Evolutionary conservation across 73 alveolate genomes (phyloP), one percentile per base, ranked within the genome.

Genomic region (Paramecium primaurelia): DNA sequence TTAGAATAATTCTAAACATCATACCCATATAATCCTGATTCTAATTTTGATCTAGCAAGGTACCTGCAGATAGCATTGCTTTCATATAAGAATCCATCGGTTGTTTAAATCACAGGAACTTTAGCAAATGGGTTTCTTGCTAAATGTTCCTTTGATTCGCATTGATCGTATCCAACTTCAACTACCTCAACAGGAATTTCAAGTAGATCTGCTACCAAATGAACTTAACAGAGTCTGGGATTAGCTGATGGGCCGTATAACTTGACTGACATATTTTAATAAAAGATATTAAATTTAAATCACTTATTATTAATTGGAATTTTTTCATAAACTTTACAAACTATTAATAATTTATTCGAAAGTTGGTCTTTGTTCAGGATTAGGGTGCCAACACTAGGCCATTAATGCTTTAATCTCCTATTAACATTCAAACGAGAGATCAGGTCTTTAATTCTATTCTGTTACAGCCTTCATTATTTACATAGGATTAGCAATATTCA

Each of bases 51-150:
- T 69, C 96, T 95, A 80, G 95, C 97, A 68, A 96, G 34, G 88
- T 93, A 94, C 71, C 98, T 91, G 68, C 90, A 59, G 86, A 95
- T 93, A 58, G 97, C 95, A 60, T 95, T 92, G 49, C 95, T 44
- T 83, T 95, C 97, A 47, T 42, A 89, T 54, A 96, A 28, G 93
- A 59, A 92, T 30, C 96, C 96, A n/a, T 92, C 95, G 1, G 77
- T 94, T 11, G 96, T 93, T 88, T 93, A 95, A 42, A 96, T 90
- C 92, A 86, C 89, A 32, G 99, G 99, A 95, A 93, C 90, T 92
- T 93, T 93, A 14, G 96, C 96, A 40, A 94, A 58, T 38, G 97
- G 96, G 45, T 92, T 73, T 86, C 94, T 95, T 36, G 93, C 92
- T 86, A 45, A 49, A 92, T 34, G 92, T 36, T 95, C 96, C 86